phyloP scores from a whole-genome alignment of 306 rosid species.

The Begonia masoniana region DNA sequence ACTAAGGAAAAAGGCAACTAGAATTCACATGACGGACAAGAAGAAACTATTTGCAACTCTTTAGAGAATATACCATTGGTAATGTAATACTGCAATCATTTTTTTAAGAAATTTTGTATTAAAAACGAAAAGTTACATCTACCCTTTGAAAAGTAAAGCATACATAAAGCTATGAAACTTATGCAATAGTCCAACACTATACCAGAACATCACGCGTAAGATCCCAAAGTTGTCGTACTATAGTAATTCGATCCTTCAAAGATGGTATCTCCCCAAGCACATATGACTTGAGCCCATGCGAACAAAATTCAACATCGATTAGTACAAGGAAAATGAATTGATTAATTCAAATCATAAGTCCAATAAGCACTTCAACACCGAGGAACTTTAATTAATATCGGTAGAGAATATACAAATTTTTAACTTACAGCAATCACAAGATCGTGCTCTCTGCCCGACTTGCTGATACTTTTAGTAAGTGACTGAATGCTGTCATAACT shows the following conservation, averaged over 20 bases:
- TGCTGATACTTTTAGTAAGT: constrained; percentile 40
- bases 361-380: background rate
- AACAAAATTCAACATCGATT: constrained; percentile 11
- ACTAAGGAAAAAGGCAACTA: no score
- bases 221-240: constrained; percentile 91
- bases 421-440: constrained; percentile 90
- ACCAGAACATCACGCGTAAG: constrained; percentile 83
- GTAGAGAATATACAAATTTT: background rate
- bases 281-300: constrained; percentile 59
- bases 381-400: background rate
- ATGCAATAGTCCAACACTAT: constrained; percentile 15
- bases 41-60: no score
- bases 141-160: background rate
- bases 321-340: constrained; percentile 10
- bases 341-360: no score
- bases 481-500: constrained; percentile 76
- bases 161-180: constrained; percentile 5
- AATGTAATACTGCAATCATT: no score
- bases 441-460: constrained; percentile 79
- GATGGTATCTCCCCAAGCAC: constrained; percentile 96
- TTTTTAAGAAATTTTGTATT: no score
- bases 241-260: constrained; percentile 67
- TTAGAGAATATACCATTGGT: no score
- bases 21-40: no score
- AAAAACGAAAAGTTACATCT: background rate